phyloP scores from a whole-genome alignment of 23 red algal species.

The Cyanidiococcus yangmingshanensis region DNA sequence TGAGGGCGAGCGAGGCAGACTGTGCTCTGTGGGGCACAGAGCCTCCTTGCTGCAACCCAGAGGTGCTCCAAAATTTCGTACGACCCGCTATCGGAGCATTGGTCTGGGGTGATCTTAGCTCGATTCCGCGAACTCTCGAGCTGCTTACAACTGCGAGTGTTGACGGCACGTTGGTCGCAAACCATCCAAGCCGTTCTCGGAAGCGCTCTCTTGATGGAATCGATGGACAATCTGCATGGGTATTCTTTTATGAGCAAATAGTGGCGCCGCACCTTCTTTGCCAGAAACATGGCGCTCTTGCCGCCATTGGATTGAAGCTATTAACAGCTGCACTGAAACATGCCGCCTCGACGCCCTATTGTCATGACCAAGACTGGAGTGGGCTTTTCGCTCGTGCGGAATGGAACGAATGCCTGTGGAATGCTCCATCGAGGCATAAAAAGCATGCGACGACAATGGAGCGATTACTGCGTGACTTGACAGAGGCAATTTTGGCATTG shows the following conservation, averaged over 20 bases:
- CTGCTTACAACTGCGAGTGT: background rate
- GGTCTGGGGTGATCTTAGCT: background rate
- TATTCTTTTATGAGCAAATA: background rate
- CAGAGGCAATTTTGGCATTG: background rate
- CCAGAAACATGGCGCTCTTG: background rate
- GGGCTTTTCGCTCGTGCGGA: background rate
- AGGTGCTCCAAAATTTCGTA: background rate
- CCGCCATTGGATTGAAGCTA: background rate
- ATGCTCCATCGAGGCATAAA: background rate
- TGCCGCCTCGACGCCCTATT: background rate
- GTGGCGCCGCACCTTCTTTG: background rate
- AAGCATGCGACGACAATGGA: background rate
- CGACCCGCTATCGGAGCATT: background rate
- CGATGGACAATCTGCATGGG: background rate
- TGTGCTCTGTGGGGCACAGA: conserved; percentile 13
- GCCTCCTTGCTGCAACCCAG: background rate
- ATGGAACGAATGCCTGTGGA: background rate
- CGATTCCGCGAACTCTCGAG: background rate
- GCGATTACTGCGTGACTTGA: background rate
- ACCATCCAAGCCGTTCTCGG: background rate
- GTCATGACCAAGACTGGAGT: background rate
- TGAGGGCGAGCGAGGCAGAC: background rate
- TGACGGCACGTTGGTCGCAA: background rate
- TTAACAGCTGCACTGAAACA: background rate
- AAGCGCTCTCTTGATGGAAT: background rate